Conservation (phyloP, 495 filamentous ascomycete genomes). For the Podospora comata region DNA sequence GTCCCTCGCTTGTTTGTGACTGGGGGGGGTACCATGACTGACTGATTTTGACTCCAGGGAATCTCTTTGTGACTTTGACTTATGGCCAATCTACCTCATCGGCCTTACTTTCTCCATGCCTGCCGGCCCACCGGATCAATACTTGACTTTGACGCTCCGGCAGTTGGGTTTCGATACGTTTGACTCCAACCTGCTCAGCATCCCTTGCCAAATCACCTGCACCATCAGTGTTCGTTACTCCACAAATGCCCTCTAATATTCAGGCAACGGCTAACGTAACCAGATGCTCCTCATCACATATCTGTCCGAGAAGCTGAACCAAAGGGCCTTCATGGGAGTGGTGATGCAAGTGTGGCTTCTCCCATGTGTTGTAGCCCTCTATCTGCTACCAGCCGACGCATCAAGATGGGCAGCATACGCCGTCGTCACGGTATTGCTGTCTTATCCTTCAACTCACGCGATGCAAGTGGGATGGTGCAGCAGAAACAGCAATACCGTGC, state of each 20-base stretch:
- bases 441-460: slow-evolving; percentile 44
- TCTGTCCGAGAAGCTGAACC: slow-evolving; percentile 51
- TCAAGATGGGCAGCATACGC: slow-evolving; percentile 54
- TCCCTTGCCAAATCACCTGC: slow-evolving; percentile 44
- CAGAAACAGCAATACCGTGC: slow-evolving; percentile 64
- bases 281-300: slow-evolving; percentile 44
- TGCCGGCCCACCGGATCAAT: slow-evolving; percentile 38
- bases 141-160: slow-evolving; percentile 49
- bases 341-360: slow-evolving; percentile 55
- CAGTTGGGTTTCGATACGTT: slow-evolving; percentile 52
- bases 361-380: slow-evolving; percentile 51
- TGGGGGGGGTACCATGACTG: not conserved
- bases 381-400: slow-evolving; percentile 33
- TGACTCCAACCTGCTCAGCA: slow-evolving; percentile 51
- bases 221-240: slow-evolving; percentile 36
- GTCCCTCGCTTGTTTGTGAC: not conserved
- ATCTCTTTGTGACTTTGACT: slow-evolving; percentile 49
- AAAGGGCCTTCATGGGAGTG: slow-evolving; percentile 50
- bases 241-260: not conserved
- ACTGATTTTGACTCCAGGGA: slow-evolving; percentile 20
- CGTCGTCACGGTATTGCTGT: slow-evolving; percentile 52
- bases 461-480: slow-evolving; percentile 64
- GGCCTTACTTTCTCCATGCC: slow-evolving; percentile 53
- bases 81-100: slow-evolving; percentile 59
- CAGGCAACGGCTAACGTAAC: not conserved